Evolutionary conservation across 2,329 filamentous ascomycete genomes (phyloP), one percentile per base, ranked within the genome.

Genomic region (Hypoxylon rubiginosum): DNA sequence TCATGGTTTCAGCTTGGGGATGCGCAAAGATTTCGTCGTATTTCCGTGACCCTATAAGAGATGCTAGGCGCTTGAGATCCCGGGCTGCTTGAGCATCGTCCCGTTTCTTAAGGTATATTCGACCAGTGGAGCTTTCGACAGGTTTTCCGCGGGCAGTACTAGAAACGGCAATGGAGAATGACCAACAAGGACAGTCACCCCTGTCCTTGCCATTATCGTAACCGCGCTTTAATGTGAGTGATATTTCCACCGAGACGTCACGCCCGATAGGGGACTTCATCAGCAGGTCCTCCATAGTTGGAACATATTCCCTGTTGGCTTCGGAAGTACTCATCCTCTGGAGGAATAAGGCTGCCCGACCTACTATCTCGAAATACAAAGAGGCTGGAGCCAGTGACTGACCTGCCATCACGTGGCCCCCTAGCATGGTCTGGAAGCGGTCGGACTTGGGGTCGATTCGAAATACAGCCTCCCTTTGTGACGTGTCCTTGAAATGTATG

Each of bases 21-120:
- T 68, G 58, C 3, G 67, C 45, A 8, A 77, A 54, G 21, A 79
- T 17, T 13, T 66, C 43, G 13, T 67, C 49, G 57, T 70, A 74
- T 9, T 72, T 72, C 17, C 76, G 46, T 32, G 73, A 69, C 8
- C 68, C 73, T 19, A 77, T 69, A 3, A 80, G 65, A 4, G 76
- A 72, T 46, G 75, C 75, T 36, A 73, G 78, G 2, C 76, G 72
- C 1, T 63, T 59, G 48, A 80, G 77, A 34, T 76, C 72, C 3
- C 58, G 52, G 4, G 70, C 68, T 13, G 54, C 15, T 51, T 64
- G 53, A 30, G 26, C 74, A 71, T 68, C 62, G 17, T 34, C 32
- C 13, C 69, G 65, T 26, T 56, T 64, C 39, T 52, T n/a, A 19
- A 43, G 39, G 39, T 19, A 43, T 43, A 71, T 62, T 1, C 13